Base-by-base conservation (phyloP, 805 yeast genomes). In the Metschnikowia aberdeeniae region DNA sequence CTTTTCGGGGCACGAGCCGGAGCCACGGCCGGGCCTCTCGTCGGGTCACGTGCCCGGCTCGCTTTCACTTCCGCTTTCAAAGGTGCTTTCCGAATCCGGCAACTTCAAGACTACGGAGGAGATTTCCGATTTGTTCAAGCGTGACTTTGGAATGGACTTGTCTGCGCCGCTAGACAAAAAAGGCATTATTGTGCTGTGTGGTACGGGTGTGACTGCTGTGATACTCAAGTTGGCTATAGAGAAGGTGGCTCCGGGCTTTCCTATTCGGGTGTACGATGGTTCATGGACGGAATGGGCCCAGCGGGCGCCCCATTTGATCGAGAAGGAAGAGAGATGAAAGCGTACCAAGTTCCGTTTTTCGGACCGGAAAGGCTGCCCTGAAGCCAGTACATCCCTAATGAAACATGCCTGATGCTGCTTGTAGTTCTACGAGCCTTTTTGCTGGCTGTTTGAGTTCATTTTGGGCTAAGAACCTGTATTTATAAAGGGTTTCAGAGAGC, bases 151-250 rank as follows among this genome's bases (percentile, higher is more conserved):
- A 6, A 34, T 70, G 7, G 67, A 65, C 34, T 62, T 75, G 34
- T 40, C 59, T 14, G 47, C 55, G 47, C 42, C 64, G 45, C 46
- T 55, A 9, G 64, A 71, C 13, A 83, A 84, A 57, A 45, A 41
- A 36, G 90, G 88, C 10, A 80, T 86, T 14, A 80, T 93, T 40
- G 86, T 85, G 33, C 81, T 87, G 87, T 93, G 99, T 62, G 99
- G 98, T 26, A 84, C 97, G 0, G 99, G 98, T 37, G 97, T 93
- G 40, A 84, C 97, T 9, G 98, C 97, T 0, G 88, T 92, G 51
- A 81, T 93, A 34, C 75, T 92, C 37, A 84, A 86, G 63, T 70
- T 84, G 7, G 98, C 95, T 45, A 59, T 71, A 36, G 67, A 75
- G 40, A 58, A 64, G 5, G 60, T 66, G 31, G 64, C 68, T 9